These are phyloP conservation scores for Lactarius akahatsu DNA, from an alignment of 768 basidiomycete species.

Conservation along the genomic window DNA sequence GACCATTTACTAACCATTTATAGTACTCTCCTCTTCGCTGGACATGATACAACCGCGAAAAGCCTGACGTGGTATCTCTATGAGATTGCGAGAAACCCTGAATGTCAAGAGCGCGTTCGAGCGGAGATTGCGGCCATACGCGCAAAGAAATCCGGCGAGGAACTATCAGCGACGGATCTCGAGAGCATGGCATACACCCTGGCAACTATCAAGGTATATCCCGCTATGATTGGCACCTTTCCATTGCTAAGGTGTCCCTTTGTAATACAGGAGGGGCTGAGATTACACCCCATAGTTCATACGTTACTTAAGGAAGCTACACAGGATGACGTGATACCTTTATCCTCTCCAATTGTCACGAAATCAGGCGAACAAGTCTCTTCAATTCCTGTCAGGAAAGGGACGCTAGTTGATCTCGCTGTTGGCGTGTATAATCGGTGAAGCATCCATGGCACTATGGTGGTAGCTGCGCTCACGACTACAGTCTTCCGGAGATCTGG, in stretches of 20 bases:
- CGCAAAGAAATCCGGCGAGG: not conserved
- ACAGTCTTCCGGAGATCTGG: conserved; percentile 14
- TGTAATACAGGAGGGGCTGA: conserved; percentile 5
- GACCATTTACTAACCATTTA: not conserved
- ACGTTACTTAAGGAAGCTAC: conserved; percentile 12
- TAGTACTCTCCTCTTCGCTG: conserved; percentile 4
- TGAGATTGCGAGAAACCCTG: conserved; percentile 6
- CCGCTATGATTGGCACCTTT: not conserved
- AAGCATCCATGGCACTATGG: not conserved
- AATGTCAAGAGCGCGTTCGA: conserved; percentile 12
- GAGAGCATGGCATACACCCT: conserved; percentile 9
- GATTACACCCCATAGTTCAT: conserved; percentile 19
- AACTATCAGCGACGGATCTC: conserved; percentile 1
- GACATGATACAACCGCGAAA: conserved; percentile 4
- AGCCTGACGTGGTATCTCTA: conserved; percentile 5
- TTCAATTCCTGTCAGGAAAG: conserved; percentile 10
- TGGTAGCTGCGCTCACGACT: not conserved
- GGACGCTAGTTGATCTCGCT: conserved; percentile 6
- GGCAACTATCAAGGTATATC: conserved; percentile 6
- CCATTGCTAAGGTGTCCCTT: not conserved
- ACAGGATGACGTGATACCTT: conserved; percentile 30
- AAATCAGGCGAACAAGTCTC: conserved; percentile 10
- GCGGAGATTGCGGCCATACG: conserved; percentile 21
- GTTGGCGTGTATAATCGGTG: conserved; percentile 15
- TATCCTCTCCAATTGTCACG: conserved; percentile 16